Evolutionary conservation across 139 green algal genomes (phyloP), one percentile per base, ranked within the genome.

Genomic region (Chlamydomonas schloesseri): DNA sequence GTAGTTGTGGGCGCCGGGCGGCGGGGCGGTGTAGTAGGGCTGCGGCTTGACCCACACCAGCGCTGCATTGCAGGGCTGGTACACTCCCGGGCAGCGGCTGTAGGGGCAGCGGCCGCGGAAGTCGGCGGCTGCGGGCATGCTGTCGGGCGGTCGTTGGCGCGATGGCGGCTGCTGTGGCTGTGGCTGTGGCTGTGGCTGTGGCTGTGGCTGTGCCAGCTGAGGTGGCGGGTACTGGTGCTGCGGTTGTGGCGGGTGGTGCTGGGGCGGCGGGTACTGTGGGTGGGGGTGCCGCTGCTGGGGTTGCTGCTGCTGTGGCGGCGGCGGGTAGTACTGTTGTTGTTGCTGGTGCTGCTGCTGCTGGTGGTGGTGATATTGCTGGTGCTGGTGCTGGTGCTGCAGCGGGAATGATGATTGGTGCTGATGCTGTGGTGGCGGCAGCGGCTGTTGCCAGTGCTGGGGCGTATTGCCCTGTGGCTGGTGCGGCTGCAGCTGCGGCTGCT

Each of bases 21-120:
- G 20, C 10, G 55, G 8, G 8, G 18, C 2, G 2, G 55, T 23
- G 55, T 28, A 65, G 33, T 46, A 23, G 57, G 36, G n/a, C 23
- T 60, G 84, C 17, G 36, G n/a, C 23, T 60, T 74, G 5, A 80
- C 81, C 81, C 81, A 90, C 26, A 62, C 28, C 17, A 90, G 80
- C 24, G 2, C 21, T 0, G 42, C 85, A 31, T 81, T 62, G 67
- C 89, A 92, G 4, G 84, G 31, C 28, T 86, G 62, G 76, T 86
- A 92, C n/a, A 92, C 81, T 42, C 89, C 89, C 29, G 89, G 89
- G 64, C 89, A 92, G 36, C 89, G 90, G 82, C 64, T 46, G 24
- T 71, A 79, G 28, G 80, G 80, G 33, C 80, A 86, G 3, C 68
- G 31, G 20, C 80, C 80, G 0, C 68, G 80, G 46, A 34, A 85